Evolutionary conservation across 345 rosid species (phyloP).

Genomic region (Pistacia vera): DNA sequence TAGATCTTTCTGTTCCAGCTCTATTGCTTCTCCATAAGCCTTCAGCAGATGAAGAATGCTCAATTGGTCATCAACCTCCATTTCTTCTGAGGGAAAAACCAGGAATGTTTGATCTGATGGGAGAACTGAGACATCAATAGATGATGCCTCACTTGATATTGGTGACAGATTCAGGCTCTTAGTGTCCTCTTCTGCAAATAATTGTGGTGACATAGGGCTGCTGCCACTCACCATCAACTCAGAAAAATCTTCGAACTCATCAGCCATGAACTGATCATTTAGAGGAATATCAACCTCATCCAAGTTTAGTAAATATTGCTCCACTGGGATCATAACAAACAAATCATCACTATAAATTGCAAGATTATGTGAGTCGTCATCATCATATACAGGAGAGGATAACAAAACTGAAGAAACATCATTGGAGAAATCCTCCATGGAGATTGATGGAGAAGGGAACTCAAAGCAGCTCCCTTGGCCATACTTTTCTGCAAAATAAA

Average conservation of each 20-base stretch:
- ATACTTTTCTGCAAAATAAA: constrained; percentile 17
- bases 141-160: constrained; percentile 9
- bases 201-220: constrained; percentile 6
- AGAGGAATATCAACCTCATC: background rate
- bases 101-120: constrained; percentile 10
- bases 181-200: constrained; percentile 20
- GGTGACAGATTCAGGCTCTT: constrained; percentile 18
- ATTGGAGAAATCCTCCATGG: constrained; percentile 25
- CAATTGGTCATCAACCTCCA: constrained; percentile 32
- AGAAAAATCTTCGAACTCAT: constrained; percentile 11
- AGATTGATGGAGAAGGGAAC: constrained; percentile 17
- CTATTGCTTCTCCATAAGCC: constrained; percentile 51
- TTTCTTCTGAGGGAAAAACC: constrained; percentile 23
- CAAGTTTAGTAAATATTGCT: background rate
- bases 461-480: constrained; percentile 20
- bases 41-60: constrained; percentile 35
- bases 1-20: constrained; percentile 31
- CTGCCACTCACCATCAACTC: constrained; percentile 19
- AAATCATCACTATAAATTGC: background rate
- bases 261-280: constrained; percentile 16
- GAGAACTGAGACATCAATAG: constrained; percentile 1
- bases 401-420: constrained; percentile 23
- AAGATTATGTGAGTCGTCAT: background rate
- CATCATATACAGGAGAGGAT: constrained; percentile 1
- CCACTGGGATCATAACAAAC: constrained; percentile 14